Evolutionary conservation across 768 basidiomycete species (phyloP).

Genomic region (Amanita thiersii): DNA sequence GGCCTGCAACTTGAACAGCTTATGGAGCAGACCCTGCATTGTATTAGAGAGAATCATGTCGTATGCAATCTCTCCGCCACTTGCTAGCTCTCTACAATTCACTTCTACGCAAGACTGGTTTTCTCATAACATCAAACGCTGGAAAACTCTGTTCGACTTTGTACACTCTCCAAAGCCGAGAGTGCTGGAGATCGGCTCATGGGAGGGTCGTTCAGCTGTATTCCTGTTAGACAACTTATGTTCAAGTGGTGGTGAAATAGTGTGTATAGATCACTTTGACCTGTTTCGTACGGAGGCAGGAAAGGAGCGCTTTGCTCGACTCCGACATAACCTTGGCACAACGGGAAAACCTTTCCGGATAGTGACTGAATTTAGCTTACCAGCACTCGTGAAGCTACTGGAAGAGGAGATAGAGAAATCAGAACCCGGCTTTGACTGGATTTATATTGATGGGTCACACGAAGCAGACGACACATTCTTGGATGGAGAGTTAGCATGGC

Average conservation of each 20-base stretch:
- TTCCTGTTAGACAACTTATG: slow-evolving; percentile 45
- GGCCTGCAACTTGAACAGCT: too few species aligned
- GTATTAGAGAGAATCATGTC: too few species aligned
- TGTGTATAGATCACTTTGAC: slow-evolving; percentile 56
- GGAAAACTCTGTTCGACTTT: slow-evolving; percentile 32
- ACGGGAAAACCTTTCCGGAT: slow-evolving; percentile 38
- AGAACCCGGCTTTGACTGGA: slow-evolving; percentile 44
- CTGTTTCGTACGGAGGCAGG: slow-evolving; percentile 41
- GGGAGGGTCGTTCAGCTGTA: slow-evolving; percentile 57
- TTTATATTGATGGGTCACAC: slow-evolving; percentile 54
- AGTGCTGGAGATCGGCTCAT: slow-evolving; percentile 50
- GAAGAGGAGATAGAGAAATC: slow-evolving; percentile 30
- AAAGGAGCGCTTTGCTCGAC: slow-evolving; percentile 30
- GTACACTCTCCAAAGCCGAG: slow-evolving; percentile 31
- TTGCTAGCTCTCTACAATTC: slow-evolving; percentile 25
- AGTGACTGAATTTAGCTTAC: slow-evolving; percentile 43
- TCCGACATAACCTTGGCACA: slow-evolving; percentile 38
- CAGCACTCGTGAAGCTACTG: slow-evolving; percentile 38
- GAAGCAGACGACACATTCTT: slow-evolving; percentile 52
- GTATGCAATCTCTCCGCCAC: slow-evolving; percentile 2
- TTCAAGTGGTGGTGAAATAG: slow-evolving; percentile 31
- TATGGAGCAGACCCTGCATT: too few species aligned
- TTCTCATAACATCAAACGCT: slow-evolving; percentile 31
- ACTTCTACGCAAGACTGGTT: slow-evolving; percentile 54
- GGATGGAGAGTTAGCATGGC: slow-evolving; percentile 54